Evolutionary conservation across 345 rosid genomes (phyloP).

Genomic region (Schrenkiella parvula): DNA sequence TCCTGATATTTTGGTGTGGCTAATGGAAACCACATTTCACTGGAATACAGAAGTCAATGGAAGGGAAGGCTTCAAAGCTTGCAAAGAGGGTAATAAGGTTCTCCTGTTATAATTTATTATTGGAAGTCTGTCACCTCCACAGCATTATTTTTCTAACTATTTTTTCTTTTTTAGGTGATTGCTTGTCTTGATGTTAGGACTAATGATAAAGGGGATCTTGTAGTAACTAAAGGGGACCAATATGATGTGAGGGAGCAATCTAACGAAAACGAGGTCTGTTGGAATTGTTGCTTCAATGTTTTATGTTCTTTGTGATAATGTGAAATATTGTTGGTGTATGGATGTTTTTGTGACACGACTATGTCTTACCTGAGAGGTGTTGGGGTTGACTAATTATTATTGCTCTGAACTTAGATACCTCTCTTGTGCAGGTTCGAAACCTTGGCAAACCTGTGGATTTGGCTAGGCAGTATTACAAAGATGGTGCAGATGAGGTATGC

Average conservation of each 20-base stretch:
- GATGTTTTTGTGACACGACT: neutral
- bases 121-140: neutral
- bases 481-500: slow-evolving; percentile 95
- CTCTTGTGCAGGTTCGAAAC: slow-evolving; percentile 71
- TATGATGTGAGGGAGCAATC: slow-evolving; percentile 90
- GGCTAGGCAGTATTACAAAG: slow-evolving; percentile 81
- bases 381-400: neutral
- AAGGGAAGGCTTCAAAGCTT: slow-evolving; percentile 74
- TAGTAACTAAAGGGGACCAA: slow-evolving; percentile 97
- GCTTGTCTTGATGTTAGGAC: slow-evolving; percentile 98
- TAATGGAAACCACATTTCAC: slow-evolving; percentile 49
- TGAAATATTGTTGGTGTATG: neutral
- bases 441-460: slow-evolving; percentile 98
- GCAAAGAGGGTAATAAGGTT: slow-evolving; percentile 80
- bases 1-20: slow-evolving; percentile 28
- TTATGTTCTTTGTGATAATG: neutral
- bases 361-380: neutral
- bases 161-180: slow-evolving; percentile 53
- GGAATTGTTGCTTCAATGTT: neutral
- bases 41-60: slow-evolving; percentile 72
- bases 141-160: neutral
- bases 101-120: neutral
- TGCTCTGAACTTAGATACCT: neutral
- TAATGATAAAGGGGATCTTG: slow-evolving; percentile 95
- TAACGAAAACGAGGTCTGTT: slow-evolving; percentile 76